Base-by-base conservation (phyloP, 495 filamentous ascomycete genomes). In the Penicillium silybi region DNA sequence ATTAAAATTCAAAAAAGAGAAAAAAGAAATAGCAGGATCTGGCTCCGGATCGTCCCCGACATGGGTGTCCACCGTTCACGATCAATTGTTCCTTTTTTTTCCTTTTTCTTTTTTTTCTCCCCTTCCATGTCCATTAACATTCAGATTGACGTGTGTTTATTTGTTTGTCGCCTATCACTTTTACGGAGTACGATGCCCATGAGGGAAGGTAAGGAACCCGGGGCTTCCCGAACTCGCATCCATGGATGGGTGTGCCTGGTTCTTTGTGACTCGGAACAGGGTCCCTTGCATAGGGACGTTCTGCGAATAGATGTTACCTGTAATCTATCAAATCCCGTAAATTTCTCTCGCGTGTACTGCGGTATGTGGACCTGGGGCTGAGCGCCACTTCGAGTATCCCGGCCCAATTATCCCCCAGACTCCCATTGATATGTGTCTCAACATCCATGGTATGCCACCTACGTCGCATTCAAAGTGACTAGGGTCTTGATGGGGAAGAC, bases 1-100 rank as follows among this genome's bases (percentile, higher is more conserved):
- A 42, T 19, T 34, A 42, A 2, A 41, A 42, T 29, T 29, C 10
- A 45, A 29, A 39, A 38, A 39, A 40, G 40, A 37, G 37, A 48
- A 46, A 5, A 43, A 44, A n/a, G n/a, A 29, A 45, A 17, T 26
- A 43, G 50, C 22, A 48, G 52, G 61, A 67, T 65, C 61, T 63
- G 65, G 63, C 64, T 65, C 54, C 57, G 48, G 57, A 63, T 67
- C 62, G 61, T 60, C 58, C 52, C 44, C 46, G 48, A 34, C 48
- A 39, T 20, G 48, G 47, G 48, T 43, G 48, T 39, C 49, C 49
- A 58, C 53, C 50, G 50, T 56, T 59, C 59, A 48, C 52, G 47
- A 48, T 59, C 56, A 22, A 26, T 15, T 44, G 25, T 4, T 1
- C 18, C 19, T 18, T 13, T 27, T 4, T 19, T 6, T 25, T n/a